Evolutionary conservation across 1,139 yeast genomes (phyloP).

Genomic region (Geotrichum fermentans): DNA sequence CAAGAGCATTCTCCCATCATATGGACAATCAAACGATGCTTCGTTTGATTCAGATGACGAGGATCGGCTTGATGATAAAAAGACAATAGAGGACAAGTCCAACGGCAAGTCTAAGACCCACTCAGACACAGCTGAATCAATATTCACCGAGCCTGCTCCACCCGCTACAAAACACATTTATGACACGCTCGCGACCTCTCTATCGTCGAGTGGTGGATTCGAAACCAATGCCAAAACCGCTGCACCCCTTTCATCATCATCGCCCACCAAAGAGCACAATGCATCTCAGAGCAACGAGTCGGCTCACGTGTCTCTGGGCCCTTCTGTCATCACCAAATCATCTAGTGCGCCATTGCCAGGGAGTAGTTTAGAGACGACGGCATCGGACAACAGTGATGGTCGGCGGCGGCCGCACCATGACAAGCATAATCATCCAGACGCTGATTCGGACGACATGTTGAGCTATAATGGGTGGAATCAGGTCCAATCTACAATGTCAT

Average conservation of each 20-base stretch:
- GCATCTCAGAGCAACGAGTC: no score
- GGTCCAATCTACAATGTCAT: conserved; percentile 1
- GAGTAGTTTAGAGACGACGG: neutral
- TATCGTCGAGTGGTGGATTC: no score
- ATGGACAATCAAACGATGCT: neutral
- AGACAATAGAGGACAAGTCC: neutral
- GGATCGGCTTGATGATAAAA: conserved; percentile 1
- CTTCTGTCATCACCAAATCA: no score
- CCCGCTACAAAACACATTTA: no score
- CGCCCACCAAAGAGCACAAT: no score
- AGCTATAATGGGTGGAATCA: conserved; percentile 15
- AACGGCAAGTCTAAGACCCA: neutral
- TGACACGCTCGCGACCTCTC: no score
- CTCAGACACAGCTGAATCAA: neutral
- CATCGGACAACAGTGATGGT: neutral
- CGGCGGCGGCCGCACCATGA: neutral
- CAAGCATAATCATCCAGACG: neutral
- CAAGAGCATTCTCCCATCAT: conserved; percentile 12
- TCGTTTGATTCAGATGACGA: conserved; percentile 11
- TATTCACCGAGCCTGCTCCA: neutral
- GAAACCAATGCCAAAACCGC: no score
- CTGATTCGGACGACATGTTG: conserved; percentile 14
- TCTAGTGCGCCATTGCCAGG: neutral
- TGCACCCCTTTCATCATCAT: no score
- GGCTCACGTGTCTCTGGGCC: no score